phyloP scores from a whole-genome alignment of 495 filamentous ascomycete species.

The Parathielavia hyrcaniae region DNA sequence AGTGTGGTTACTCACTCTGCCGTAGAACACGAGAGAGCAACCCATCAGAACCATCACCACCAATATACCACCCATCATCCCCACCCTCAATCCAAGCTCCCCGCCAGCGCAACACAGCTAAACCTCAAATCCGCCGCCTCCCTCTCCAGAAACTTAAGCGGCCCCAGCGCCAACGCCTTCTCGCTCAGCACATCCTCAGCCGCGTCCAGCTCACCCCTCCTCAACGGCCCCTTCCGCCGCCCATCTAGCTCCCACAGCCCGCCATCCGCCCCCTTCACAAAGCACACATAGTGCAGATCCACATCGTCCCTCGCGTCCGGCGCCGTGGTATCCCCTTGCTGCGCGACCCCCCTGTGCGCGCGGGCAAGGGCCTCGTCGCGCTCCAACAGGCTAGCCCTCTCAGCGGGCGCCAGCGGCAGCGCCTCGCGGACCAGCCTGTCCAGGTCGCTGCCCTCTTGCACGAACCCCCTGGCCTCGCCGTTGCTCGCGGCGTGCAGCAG shows the following conservation, averaged over 20 bases:
- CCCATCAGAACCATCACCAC: too few relatives aligned
- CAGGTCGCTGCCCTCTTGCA: slow-evolving; percentile 38
- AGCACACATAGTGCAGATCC: slow-evolving; percentile 78
- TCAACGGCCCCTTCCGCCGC: slow-evolving; percentile 61
- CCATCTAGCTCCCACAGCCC: slow-evolving; percentile 84
- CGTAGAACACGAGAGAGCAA: too few relatives aligned
- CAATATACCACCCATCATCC: neutral
- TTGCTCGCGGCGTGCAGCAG: slow-evolving; percentile 70
- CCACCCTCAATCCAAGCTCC: slow-evolving; percentile 50
- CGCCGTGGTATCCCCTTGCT: slow-evolving; percentile 63
- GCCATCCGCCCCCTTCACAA: slow-evolving; percentile 64
- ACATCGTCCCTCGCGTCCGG: slow-evolving; percentile 62
- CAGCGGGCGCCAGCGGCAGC: slow-evolving; percentile 46
- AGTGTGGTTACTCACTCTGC: too few relatives aligned
- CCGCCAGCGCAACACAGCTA: slow-evolving; percentile 65
- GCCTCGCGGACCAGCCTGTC: slow-evolving; percentile 41
- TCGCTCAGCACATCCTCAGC: slow-evolving; percentile 66
- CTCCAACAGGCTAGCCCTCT: slow-evolving; percentile 67
- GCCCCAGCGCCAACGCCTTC: slow-evolving; percentile 56
- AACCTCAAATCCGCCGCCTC: slow-evolving; percentile 66
- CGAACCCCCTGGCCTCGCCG: slow-evolving; percentile 40
- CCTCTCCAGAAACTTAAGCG: slow-evolving; percentile 55
- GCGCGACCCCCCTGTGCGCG: slow-evolving; percentile 66
- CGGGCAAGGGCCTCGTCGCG: slow-evolving; percentile 61
- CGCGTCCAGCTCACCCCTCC: slow-evolving; percentile 47